Evolutionary conservation across 78 protist genomes (phyloP), one percentile per base, ranked within the genome.

Genomic region (Dictyostelium intermedium): DNA sequence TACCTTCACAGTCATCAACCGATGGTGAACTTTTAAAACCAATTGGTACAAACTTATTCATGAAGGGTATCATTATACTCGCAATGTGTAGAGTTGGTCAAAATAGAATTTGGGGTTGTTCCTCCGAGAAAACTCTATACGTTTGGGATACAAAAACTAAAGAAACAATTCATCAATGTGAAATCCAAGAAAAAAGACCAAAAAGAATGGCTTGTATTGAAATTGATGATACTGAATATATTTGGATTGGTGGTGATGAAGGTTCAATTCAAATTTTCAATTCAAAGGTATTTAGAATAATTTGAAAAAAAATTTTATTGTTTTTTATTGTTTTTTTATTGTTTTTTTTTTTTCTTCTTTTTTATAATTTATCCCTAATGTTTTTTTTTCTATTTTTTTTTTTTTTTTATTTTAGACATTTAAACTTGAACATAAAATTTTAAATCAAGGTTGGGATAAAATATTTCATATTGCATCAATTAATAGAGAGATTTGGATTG

Each of bases 171-270:
- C 81, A 80, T 45, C 43, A 60, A 30, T 27, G 69, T 11, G 87
- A 89, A 35, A 78, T 80, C 66, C 81, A 78, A 50, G 94, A 89
- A 37, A 78, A 80, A 41, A 37, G 94, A 69, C 85, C 87, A 30
- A 89, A 78, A 35, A 83, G 94, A 79, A 80, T 89, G 39, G 41
- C 87, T 20, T 60, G 69, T 3, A 32, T 89, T 25, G 87, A 89
- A 25, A 50, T 39, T n/a, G 94, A 89, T 18, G 94, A 89, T 8
- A n/a, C 47, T 13, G 94, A 89, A 34, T 41, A 78, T 6, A 78
- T 89, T 80, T 89, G 94, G 94, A 70, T 89, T 9, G 94, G 94
- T 47, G 85, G 87, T 70, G 94, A 89, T 70, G 94, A 89, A 80
- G 94, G 94, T 32, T 69, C 94, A 30, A 78, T 89, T 43, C 87